Evolutionary conservation across 371 early-diverging fungal species (phyloP), one percentile per base, ranked within the genome.

Genomic region (Mucor velutinosus): DNA sequence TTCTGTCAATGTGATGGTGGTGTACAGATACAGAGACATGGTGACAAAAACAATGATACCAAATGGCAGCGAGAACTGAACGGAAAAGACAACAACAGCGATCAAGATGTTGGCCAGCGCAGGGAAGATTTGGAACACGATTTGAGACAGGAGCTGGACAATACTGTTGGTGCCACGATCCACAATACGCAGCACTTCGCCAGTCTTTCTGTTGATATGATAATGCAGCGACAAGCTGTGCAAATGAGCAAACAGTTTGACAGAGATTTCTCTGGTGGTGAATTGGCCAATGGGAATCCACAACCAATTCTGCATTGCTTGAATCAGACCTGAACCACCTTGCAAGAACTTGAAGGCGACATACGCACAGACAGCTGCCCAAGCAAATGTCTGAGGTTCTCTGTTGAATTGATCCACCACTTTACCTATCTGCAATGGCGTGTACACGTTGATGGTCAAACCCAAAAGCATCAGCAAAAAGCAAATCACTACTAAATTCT

Each of bases 271-370:
- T 32, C 93, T 87, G 0, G 97, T 94, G n/a, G 94, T 94, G 76
- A 85, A 92, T 80, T 94, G 96, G 4, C 93, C 92, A 7, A 98
- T 90, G 3, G 96, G 97, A 23, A 97, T 90, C 96, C 96, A 97
- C 4, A 93, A 75, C 65, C 90, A 85, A 66, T 87, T 91, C 73
- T 96, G 96, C 21, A 92, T 43, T 1, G 91, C 87, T 62, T 90
- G 89, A 39, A 96, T 78, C 8, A 96, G 70, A 25, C 97, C 97
- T n/a, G 90, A 74, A 39, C 86, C 86, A 19, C 93, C 90, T 65
- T 93, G 93, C 56, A 96, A 79, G 43, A 93, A 90, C 58, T 91
- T 81, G 56, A 96, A 79, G 2, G 81, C 83, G 19, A 92, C 89
- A 63, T 90, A 96, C 0, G 89, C 60, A 17, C 89, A 76, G 32